phyloP scores from a whole-genome alignment of 2,329 filamentous ascomycete genomes.

The Pseudocercospora fijiensis region DNA sequence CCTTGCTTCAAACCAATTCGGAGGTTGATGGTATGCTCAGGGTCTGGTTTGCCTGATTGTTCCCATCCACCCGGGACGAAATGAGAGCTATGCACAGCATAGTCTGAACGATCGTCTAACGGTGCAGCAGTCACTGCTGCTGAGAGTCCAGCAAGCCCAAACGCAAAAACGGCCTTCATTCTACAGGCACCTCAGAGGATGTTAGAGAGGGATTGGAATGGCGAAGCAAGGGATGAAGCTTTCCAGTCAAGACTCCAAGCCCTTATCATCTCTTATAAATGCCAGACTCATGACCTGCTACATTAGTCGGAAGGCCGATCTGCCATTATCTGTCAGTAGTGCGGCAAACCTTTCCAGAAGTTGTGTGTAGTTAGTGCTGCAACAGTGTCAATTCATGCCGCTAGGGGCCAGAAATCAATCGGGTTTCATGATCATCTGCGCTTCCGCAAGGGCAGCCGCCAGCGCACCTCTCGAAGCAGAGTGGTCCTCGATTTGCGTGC shows the following conservation, averaged over 20 bases:
- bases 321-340: background rate
- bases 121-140: conserved; percentile 15
- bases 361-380: background rate
- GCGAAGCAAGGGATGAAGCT: background rate
- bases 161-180: background rate
- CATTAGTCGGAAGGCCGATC: background rate
- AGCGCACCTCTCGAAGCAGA: background rate
- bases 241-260: background rate
- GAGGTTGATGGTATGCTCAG: conserved; percentile 22
- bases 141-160: background rate
- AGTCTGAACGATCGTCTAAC: conserved; percentile 18
- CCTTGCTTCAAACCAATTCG: conserved; percentile 30
- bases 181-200: background rate
- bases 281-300: background rate
- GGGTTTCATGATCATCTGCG: background rate
- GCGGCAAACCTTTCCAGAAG: background rate
- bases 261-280: background rate
- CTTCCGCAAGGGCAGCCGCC: background rate
- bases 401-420: background rate
- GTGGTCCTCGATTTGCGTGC: background rate
- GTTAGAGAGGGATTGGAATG: background rate
- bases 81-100: conserved; percentile 24
- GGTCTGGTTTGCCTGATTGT: conserved; percentile 19
- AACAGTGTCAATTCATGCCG: background rate
- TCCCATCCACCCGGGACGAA: conserved; percentile 25